phyloP scores from a whole-genome alignment of 2,329 filamentous ascomycete genomes.

The Penicillium sp. region DNA sequence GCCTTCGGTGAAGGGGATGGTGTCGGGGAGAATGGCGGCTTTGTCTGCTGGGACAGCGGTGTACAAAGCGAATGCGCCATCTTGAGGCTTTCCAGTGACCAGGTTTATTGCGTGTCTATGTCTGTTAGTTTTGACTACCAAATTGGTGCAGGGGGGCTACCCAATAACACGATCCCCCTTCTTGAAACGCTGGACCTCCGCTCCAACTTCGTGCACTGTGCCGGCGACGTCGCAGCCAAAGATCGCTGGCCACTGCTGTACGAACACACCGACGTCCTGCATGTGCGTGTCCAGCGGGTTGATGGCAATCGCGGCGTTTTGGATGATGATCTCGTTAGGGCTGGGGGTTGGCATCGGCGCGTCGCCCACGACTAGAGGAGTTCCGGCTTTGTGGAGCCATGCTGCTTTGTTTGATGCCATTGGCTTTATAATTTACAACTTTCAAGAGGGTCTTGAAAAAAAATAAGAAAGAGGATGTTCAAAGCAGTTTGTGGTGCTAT shows the following conservation, averaged over 20 bases:
- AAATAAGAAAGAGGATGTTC: background rate
- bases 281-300: conserved; percentile 11
- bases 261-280: conserved; percentile 5
- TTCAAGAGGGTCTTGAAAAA: background rate
- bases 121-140: too few relatives aligned
- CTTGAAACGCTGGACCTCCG: conserved; percentile 19
- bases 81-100: conserved; percentile 6
- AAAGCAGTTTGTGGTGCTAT: too few relatives aligned
- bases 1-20: conserved; percentile 3
- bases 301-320: conserved; percentile 12
- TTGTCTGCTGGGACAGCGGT: conserved; percentile 8
- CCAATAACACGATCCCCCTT: conserved; percentile 27
- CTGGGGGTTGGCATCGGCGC: background rate
- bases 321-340: background rate
- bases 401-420: conserved; percentile 15
- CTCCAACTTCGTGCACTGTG: conserved; percentile 3
- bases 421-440: too few relatives aligned
- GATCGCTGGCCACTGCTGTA: conserved; percentile 11
- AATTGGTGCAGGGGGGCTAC: background rate
- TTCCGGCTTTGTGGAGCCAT: conserved; percentile 9
- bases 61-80: conserved; percentile 11
- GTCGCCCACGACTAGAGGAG: background rate
- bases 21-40: conserved; percentile 6
- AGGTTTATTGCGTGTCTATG: conserved; percentile 9
- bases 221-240: conserved; percentile 12